Evolutionary conservation across 352 stramenopile species (phyloP), one percentile per base, ranked within the genome.

Genomic region (Pythium aristosporum): DNA sequence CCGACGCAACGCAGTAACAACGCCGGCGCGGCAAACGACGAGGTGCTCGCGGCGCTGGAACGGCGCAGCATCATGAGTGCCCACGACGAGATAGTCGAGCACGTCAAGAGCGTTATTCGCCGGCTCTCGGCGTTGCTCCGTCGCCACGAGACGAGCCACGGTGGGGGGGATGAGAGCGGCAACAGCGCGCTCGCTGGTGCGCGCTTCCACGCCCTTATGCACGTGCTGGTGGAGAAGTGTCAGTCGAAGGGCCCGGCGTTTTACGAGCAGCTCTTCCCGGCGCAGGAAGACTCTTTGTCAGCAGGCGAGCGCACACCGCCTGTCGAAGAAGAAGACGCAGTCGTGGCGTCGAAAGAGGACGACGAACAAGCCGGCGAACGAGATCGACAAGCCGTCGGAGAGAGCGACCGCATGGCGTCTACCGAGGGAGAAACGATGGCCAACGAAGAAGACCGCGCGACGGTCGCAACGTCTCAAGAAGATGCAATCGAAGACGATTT

Each of bases 81-180:
- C 0, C 83, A 92, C 39, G 83, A 92, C 46, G 83, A 92, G 56
- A 90, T 92, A 54, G 66, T 90, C 2, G 80, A 89, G 57, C 80
- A 92, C 43, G 75, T 77, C 28, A 82, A 82, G 55, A 79, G 77
- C 9, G 78, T 92, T 48, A 69, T 85, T 10, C 73, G 80, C 21
- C 82, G 80, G 9, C 71, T 92, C 12, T 61, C 72, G 3, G 64
- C 75, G 7, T 53, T 88, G 15, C 70, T 85, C 25, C 63, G 71
- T 18, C 51, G 57, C 42, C 42, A 70, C 39, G 57, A 70, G 32
- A 68, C n/a, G n/a, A n/a, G n/a, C n/a, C n/a, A n/a, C n/a, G n/a
- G n/a, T n/a, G n/a, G n/a, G n/a, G n/a, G n/a, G n/a, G n/a, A 63
- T 28, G 61, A 61, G n/a, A 68, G 42, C 32, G 46, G 54, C 3